Evolutionary conservation across 768 basidiomycete genomes (phyloP).

Genomic region (Boletellus sp.): DNA sequence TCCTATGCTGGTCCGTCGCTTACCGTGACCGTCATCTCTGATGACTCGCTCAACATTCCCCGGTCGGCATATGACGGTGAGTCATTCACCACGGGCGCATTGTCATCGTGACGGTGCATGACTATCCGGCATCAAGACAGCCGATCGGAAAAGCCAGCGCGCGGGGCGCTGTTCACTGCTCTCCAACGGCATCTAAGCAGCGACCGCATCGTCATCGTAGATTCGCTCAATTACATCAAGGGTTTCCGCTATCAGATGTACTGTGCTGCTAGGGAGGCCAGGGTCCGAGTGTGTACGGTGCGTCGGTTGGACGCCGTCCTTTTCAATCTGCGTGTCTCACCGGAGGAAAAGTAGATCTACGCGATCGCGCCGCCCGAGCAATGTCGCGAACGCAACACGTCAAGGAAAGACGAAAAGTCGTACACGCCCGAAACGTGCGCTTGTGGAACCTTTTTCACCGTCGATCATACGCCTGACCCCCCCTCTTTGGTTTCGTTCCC

Average conservation of each 20-base stretch:
- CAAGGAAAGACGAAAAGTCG: conserved; percentile 41
- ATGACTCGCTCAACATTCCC: conserved; percentile 62
- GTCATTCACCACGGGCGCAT: conserved; percentile 10
- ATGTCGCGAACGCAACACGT: conserved; percentile 73
- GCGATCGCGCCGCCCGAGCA: conserved; percentile 71
- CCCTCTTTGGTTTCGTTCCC: not conserved
- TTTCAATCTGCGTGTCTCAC: conserved; percentile 1
- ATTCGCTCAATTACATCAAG: conserved; percentile 96
- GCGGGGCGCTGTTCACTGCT: conserved; percentile 79
- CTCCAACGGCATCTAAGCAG: conserved; percentile 68
- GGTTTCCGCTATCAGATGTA: conserved; percentile 98
- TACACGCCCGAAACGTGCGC: conserved; percentile 73
- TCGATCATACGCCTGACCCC: not conserved
- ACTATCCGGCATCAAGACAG: conserved; percentile 47
- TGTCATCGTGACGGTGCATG: not conserved
- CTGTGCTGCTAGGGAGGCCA: conserved; percentile 87
- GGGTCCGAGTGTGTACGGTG: conserved; percentile 84
- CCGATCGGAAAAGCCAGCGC: conserved; percentile 81
- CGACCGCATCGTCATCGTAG: conserved; percentile 82
- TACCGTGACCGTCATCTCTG: conserved; percentile 57
- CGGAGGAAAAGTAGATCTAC: conserved; percentile 52
- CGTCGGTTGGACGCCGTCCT: conserved; percentile 23
- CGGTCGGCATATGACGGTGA: conserved; percentile 73
- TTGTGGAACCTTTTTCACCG: too few relatives aligned
- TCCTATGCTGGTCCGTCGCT: conserved; percentile 51